These are phyloP conservation scores for Mycocalia duriaeana DNA, from an alignment of 1,284 basidiomycete genomes.

Conservation along the genomic window DNA sequence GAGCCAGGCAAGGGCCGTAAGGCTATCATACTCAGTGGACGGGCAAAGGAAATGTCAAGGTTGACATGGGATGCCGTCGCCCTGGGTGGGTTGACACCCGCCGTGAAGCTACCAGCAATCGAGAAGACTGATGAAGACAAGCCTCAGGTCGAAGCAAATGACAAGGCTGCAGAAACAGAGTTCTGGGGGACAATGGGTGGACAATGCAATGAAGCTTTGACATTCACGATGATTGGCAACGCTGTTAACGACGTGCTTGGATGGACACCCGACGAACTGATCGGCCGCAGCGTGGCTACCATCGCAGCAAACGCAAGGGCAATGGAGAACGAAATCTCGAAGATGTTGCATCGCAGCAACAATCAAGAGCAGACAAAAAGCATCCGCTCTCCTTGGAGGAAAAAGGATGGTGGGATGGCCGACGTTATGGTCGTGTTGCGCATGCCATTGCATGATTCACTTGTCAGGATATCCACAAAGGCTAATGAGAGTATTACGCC, in stretches of 20 bases:
- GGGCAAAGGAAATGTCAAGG: conserved; percentile 62
- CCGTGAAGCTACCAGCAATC: conserved; percentile 7
- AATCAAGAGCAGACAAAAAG: conserved; percentile 6
- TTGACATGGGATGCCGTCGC: conserved; percentile 58
- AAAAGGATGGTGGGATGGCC: conserved; percentile 26
- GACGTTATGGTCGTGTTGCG: conserved; percentile 36
- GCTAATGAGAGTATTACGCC: conserved; percentile 22
- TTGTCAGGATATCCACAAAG: conserved; percentile 20
- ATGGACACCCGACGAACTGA: conserved; percentile 22
- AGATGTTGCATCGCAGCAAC: conserved; percentile 3
- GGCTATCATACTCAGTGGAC: conserved; percentile 79
- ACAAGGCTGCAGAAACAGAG: conserved; percentile 29
- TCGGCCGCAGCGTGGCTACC: conserved; percentile 15
- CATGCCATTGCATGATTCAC: conserved; percentile 18
- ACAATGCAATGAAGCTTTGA: conserved; percentile 26
- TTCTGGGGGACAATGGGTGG: conserved; percentile 57
- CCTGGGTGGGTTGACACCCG: conserved; percentile 34
- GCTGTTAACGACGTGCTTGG: conserved; percentile 33
- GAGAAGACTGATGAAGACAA: neutral
- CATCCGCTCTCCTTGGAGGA: conserved; percentile 23
- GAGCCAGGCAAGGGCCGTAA: conserved; percentile 89
- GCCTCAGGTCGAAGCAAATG: conserved; percentile 3
- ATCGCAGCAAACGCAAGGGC: conserved; percentile 16
- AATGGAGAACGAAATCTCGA: conserved; percentile 12
- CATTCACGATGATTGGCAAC: conserved; percentile 48